These are phyloP conservation scores for Xylona heveae DNA, from an alignment of 495 filamentous ascomycete genomes.

Conservation along the genomic window DNA sequence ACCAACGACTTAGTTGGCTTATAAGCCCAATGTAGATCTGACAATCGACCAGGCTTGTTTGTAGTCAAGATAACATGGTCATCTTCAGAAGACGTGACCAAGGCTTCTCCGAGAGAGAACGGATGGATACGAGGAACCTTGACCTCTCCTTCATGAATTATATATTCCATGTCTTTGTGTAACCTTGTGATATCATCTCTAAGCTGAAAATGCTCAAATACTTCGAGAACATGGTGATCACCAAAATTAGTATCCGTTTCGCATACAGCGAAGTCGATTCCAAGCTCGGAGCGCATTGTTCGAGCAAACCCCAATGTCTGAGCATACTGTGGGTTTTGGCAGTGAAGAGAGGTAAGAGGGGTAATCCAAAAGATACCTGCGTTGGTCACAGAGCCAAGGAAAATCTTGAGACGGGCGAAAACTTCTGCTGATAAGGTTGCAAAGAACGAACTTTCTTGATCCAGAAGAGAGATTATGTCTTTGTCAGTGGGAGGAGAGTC, in stretches of 20 bases:
- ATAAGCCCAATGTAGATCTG: too few species aligned
- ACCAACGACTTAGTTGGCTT: slow-evolving; percentile 4
- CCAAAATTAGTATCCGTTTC: slow-evolving; percentile 16
- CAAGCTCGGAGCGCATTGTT: slow-evolving; percentile 19
- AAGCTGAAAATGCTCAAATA: slow-evolving; percentile 11
- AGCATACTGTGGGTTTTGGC: slow-evolving; percentile 17
- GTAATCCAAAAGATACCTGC: slow-evolving; percentile 34
- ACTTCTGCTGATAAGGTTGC: slow-evolving; percentile 7
- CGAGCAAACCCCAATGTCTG: slow-evolving; percentile 20
- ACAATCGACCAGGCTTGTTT: too few species aligned
- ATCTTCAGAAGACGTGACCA: too few species aligned
- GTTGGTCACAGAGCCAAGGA: slow-evolving; percentile 6
- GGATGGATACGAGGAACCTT: too few species aligned
- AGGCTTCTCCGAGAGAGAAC: too few species aligned
- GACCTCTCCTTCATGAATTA: too few species aligned
- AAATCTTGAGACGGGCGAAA: background rate
- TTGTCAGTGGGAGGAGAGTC: slow-evolving; percentile 8
- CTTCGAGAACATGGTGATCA: slow-evolving; percentile 6
- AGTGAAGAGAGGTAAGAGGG: slow-evolving; percentile 12
- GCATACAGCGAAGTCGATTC: slow-evolving; percentile 17
- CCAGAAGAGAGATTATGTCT: slow-evolving; percentile 17
- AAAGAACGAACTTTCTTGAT: slow-evolving; percentile 14
- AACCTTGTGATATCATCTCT: too few species aligned
- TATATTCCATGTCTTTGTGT: too few species aligned
- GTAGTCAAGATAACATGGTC: too few species aligned